Evolutionary conservation across 2,329 filamentous ascomycete species (phyloP).

Genomic region (Dactylellina drechsleri): DNA sequence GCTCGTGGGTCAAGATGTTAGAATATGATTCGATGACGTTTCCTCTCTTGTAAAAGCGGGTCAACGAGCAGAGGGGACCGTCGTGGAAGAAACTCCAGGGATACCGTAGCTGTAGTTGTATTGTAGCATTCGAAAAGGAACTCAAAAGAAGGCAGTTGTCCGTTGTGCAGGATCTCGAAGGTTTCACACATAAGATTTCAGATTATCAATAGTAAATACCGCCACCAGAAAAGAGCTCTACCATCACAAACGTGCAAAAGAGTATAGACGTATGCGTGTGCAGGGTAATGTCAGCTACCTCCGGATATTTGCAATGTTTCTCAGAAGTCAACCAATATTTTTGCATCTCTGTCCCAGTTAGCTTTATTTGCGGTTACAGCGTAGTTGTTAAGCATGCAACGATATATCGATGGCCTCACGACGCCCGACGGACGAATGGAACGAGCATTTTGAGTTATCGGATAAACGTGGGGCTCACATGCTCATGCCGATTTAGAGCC

Average conservation of each 20-base stretch:
- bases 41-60: slow-evolving; percentile 36
- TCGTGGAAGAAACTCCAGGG: slow-evolving; percentile 13
- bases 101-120: slow-evolving; percentile 8
- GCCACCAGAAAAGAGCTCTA: background rate
- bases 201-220: slow-evolving; percentile 31
- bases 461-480: slow-evolving; percentile 52
- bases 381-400: background rate
- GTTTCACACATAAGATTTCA: slow-evolving; percentile 25
- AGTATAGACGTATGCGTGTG: background rate
- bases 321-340: background rate
- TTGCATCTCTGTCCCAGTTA: slow-evolving; percentile 10
- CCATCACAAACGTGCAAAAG: background rate
- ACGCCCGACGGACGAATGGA: slow-evolving; percentile 53
- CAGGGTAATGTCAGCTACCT: slow-evolving; percentile 8
- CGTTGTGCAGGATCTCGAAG: slow-evolving; percentile 13
- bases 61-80: background rate
- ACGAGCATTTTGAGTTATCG: slow-evolving; percentile 30
- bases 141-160: background rate
- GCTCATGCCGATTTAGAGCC: background rate
- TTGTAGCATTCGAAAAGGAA: background rate
- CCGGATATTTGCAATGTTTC: slow-evolving; percentile 25
- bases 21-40: slow-evolving; percentile 7
- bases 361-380: slow-evolving; percentile 14
- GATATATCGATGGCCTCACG: slow-evolving; percentile 27
- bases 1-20: background rate